Percentiles rank a stretch among this genome's conserved stretches.
Conservation (phyloP, 2,329 filamentous ascomycete genomes). For the Penicillium brevicompactum region DNA sequence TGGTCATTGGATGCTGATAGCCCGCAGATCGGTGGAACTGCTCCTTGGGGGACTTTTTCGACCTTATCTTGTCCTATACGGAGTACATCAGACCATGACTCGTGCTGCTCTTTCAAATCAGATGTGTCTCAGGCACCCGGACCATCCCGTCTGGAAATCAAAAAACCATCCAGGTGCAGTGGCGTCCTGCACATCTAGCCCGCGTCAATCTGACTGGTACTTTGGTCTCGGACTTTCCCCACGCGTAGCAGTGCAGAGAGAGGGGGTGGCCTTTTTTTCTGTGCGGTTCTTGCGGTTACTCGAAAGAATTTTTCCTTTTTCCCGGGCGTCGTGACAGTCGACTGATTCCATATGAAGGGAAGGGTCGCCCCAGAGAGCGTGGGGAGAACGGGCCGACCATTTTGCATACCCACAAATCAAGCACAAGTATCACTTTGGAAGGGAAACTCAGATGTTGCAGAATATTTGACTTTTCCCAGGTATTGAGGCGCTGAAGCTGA, state of each 20-base stretch:
- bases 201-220: conserved; percentile 10
- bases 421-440: background rate
- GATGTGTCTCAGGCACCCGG: conserved; percentile 7
- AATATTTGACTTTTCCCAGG: too few species aligned
- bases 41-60: background rate
- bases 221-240: conserved; percentile 1
- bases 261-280: conserved; percentile 12
- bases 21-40: conserved; percentile 13
- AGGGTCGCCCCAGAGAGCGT: conserved; percentile 10
- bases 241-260: background rate
- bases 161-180: background rate
- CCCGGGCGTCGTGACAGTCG: conserved; percentile 5
- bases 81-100: background rate
- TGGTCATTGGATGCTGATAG: conserved; percentile 12
- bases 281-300: conserved; percentile 26
- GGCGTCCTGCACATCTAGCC: conserved; percentile 12
- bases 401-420: conserved; percentile 15
- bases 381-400: conserved; percentile 15
- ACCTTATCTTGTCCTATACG: conserved; percentile 13
- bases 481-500: background rate
- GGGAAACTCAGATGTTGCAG: background rate
- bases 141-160: background rate
- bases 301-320: conserved; percentile 6
- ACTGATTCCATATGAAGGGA: conserved; percentile 16
- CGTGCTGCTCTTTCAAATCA: background rate